Evolutionary conservation across 2,329 filamentous ascomycete genomes (phyloP), one percentile per base, ranked within the genome.

Genomic region (Hypoxylon sp.): DNA sequence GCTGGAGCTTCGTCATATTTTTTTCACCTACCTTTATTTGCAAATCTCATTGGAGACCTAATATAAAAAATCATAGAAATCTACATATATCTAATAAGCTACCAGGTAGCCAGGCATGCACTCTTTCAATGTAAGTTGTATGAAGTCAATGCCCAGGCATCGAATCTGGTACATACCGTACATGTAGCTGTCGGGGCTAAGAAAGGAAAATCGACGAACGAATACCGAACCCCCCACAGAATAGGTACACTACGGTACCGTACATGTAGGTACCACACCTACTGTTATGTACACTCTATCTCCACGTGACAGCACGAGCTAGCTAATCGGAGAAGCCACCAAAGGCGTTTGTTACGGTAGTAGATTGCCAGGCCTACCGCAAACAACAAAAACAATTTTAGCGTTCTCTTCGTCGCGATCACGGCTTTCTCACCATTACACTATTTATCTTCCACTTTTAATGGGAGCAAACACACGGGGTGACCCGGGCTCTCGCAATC

Each of bases 341-440:
- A 22, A 22, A 10, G 35, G 59, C 39, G 50, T 31, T 63, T 57
- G 11, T 22, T 22, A 22, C 19, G 1, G 19, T 24, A 35, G 46
- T 10, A 33, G 46, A 73, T 73, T 69, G 67, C 70, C 62, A 72
- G 73, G 73, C 62, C 69, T 71, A 65, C 71, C 67, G 68, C 59
- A 71, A 71, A 73, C 70, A 73, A 74, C 70, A 73, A 74, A 66
- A 73, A 73, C 66, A 71, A 70, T 70, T 31, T 67, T 65, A 67
- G 44, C 55, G 31, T 59, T 59, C 24, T 55, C 50, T 33, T 70
- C 60, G 51, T 57, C 46, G 39, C 53, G 54, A 44, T 57, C 52
- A 24, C 52, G 17, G 29, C 50, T 59, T 62, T 33, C 33, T 13
- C n/a, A 35, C 9, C 19, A 31, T 46, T 22, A 26, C 31, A 26